phyloP scores from a whole-genome alignment of 2,329 filamentous ascomycete species.

The Aureobasidium subglaciale region DNA sequence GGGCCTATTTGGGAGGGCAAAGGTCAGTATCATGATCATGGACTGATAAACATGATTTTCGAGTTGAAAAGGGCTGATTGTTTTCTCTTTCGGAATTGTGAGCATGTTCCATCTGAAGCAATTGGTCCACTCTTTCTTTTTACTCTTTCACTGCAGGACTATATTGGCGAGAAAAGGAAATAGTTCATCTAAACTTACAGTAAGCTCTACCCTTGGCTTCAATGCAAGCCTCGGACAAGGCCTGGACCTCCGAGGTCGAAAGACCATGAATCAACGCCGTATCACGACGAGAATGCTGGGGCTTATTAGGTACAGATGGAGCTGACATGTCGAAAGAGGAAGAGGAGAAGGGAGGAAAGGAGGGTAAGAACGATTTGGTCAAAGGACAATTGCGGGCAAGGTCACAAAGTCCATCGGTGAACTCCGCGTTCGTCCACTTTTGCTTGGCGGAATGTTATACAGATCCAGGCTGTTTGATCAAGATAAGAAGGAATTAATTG shows the following conservation, averaged over 20 bases:
- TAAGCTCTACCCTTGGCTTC: constrained; percentile 74
- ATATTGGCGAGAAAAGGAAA: too few relatives aligned
- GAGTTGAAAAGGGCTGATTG: background rate
- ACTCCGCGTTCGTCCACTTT: background rate
- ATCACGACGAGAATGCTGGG: constrained; percentile 30
- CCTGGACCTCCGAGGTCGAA: constrained; percentile 55
- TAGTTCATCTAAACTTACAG: constrained; percentile 46
- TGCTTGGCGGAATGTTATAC: background rate
- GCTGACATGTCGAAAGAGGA: background rate
- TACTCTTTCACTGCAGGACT: too few relatives aligned
- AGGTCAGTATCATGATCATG: background rate
- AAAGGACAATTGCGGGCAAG: background rate
- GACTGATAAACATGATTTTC: too few relatives aligned
- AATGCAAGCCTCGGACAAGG: constrained; percentile 55
- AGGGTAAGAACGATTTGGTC: background rate
- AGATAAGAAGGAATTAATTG: too few relatives aligned
- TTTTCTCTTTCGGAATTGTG: too few relatives aligned
- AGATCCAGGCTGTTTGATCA: too few relatives aligned
- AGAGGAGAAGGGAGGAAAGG: background rate
- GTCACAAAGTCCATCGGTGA: background rate
- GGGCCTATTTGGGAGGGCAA: constrained; percentile 45
- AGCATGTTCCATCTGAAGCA: too few relatives aligned
- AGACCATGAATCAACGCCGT: constrained; percentile 46
- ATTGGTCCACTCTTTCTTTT: too few relatives aligned
- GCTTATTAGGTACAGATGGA: constrained; percentile 22